A percentile compares a stretch with the other conserved stretches of the same genome.
These are phyloP conservation scores for Leishmania tarentolae DNA, from an alignment of 208 protist species.

Conservation along the genomic window DNA sequence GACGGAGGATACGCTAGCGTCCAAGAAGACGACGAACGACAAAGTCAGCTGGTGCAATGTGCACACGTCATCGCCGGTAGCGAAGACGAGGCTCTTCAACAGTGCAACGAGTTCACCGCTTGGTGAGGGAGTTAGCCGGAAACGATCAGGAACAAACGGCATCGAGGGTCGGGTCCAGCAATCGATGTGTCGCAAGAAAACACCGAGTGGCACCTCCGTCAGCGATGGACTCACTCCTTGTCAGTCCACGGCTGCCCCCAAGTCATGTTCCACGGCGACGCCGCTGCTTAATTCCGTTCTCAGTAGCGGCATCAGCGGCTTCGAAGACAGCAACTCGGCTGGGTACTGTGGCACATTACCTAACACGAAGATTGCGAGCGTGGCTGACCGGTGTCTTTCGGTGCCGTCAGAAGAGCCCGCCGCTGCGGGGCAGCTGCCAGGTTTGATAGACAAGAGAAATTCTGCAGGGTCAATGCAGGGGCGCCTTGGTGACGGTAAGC, in stretches of 20 bases:
- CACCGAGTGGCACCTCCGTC: background rate
- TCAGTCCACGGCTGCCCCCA: background rate
- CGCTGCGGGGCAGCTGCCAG: background rate
- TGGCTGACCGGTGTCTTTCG: background rate
- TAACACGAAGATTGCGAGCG: background rate
- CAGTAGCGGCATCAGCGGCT: background rate
- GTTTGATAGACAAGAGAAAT: background rate
- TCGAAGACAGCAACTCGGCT: background rate
- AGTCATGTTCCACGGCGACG: background rate
- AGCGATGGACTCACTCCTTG: background rate
- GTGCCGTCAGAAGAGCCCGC: background rate
- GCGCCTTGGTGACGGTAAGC: background rate
- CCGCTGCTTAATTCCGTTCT: background rate
- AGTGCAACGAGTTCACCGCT: background rate
- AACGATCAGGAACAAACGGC: background rate
- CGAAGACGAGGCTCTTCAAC: background rate
- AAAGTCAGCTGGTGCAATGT: conserved; percentile 9
- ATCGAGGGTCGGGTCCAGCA: background rate
- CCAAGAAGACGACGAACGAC: background rate
- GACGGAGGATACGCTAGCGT: background rate
- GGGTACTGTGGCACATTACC: background rate
- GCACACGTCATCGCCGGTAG: background rate
- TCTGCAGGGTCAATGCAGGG: background rate
- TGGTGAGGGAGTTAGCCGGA: background rate
- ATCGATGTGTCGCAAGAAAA: background rate